Evolutionary conservation across 345 rosid species (phyloP).

Genomic region (Eucalyptus sp.): DNA sequence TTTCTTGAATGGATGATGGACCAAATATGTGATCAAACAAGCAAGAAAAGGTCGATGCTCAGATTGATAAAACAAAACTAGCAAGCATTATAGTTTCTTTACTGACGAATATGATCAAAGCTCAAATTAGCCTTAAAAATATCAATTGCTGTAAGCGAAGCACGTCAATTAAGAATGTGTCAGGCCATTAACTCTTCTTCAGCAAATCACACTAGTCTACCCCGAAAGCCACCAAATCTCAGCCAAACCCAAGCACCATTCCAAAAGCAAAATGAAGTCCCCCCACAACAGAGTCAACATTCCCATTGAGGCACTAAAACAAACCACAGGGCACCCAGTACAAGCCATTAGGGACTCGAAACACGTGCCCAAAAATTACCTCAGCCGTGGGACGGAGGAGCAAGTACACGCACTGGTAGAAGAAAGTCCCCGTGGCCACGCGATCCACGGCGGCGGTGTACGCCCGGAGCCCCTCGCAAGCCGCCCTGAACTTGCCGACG

Average conservation of each 20-base stretch:
- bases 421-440: conserved; percentile 65
- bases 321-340: background rate
- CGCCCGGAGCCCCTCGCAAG: conserved; percentile 46
- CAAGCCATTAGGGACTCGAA: background rate
- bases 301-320: rapidly evolving
- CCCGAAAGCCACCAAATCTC: background rate
- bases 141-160: background rate
- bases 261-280: background rate
- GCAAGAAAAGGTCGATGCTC: rapidly evolving
- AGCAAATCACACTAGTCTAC: background rate
- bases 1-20: background rate
- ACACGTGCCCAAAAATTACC: conserved; percentile 11
- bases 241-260: background rate
- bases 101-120: rapidly evolving
- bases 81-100: background rate
- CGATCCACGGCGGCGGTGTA: conserved; percentile 44
- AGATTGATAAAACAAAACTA: background rate
- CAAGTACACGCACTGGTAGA: conserved; percentile 59
- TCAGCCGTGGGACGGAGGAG: conserved; percentile 56
- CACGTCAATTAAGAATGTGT: background rate
- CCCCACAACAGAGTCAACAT: rapidly evolving
- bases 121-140: background rate
- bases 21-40: background rate
- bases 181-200: background rate
- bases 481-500: conserved; percentile 34